Conservation (phyloP, 148 eudicot species). For the Rhododendron ferrugineum region DNA sequence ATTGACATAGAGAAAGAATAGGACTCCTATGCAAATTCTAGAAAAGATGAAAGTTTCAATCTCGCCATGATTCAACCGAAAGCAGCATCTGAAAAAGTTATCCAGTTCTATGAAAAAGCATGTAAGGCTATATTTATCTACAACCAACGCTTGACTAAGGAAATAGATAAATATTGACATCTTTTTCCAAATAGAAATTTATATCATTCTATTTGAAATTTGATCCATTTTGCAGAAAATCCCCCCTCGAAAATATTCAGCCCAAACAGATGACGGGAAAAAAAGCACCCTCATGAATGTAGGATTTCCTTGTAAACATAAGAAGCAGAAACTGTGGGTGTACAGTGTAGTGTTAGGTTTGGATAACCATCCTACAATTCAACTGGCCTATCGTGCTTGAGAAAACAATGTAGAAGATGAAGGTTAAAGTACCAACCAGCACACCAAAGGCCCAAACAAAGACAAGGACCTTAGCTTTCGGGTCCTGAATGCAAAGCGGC, state of each 20-base stretch:
- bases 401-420: background rate
- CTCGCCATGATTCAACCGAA: background rate
- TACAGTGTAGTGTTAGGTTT: background rate
- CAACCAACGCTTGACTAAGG: background rate
- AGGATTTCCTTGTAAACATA: background rate
- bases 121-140: background rate
- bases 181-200: background rate
- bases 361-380: background rate
- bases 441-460: background rate
- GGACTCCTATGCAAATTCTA: background rate
- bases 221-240: background rate
- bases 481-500: background rate
- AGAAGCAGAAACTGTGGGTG: background rate
- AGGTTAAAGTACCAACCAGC: background rate
- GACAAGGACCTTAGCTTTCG: background rate
- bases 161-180: background rate
- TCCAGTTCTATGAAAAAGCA: background rate
- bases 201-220: background rate
- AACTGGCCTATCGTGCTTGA: background rate
- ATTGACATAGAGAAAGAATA: background rate
- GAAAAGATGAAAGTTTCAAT: background rate
- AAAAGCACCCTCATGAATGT: background rate
- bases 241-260: background rate
- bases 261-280: background rate
- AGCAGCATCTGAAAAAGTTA: background rate